phyloP scores from a whole-genome alignment of 257 asterid species.

The Leptodermis oblonga region DNA sequence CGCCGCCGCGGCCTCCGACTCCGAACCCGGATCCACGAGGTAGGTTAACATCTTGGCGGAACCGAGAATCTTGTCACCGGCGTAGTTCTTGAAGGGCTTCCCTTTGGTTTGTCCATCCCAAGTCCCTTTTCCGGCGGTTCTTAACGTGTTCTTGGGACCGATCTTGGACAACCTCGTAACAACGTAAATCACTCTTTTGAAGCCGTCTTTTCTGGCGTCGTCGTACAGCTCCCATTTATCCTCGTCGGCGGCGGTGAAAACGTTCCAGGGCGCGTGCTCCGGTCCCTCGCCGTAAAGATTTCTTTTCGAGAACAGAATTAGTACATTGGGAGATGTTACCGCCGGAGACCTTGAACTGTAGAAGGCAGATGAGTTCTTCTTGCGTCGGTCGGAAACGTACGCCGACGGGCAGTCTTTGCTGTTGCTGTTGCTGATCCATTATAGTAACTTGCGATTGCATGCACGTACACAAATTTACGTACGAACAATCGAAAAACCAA shows the following conservation, averaged over 20 bases:
- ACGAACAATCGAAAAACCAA: too few relatives aligned
- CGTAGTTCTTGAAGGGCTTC: too few relatives aligned
- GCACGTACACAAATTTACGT: too few relatives aligned
- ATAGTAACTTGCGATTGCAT: too few relatives aligned
- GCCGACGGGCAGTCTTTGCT: not conserved
- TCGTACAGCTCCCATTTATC: not conserved
- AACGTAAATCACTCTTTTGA: not conserved
- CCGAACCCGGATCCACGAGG: not conserved
- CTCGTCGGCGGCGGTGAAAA: not conserved
- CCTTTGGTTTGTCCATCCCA: not conserved
- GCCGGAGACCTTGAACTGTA: not conserved
- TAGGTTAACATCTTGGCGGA: not conserved
- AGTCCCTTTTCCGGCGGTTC: too few relatives aligned
- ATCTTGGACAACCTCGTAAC: not conserved
- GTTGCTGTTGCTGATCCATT: too few relatives aligned
- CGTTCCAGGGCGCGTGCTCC: not conserved
- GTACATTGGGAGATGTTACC: too few relatives aligned
- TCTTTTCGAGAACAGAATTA: not conserved
- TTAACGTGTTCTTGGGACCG: not conserved
- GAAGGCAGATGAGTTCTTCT: not conserved
- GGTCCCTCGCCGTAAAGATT: not conserved
- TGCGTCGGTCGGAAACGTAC: not conserved
- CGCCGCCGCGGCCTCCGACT: not conserved
- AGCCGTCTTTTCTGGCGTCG: not conserved
- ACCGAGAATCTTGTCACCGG: not conserved